These are phyloP conservation scores for Calonectria hawksworthii DNA, from an alignment of 2,329 filamentous ascomycete genomes.

Conservation along the genomic window DNA sequence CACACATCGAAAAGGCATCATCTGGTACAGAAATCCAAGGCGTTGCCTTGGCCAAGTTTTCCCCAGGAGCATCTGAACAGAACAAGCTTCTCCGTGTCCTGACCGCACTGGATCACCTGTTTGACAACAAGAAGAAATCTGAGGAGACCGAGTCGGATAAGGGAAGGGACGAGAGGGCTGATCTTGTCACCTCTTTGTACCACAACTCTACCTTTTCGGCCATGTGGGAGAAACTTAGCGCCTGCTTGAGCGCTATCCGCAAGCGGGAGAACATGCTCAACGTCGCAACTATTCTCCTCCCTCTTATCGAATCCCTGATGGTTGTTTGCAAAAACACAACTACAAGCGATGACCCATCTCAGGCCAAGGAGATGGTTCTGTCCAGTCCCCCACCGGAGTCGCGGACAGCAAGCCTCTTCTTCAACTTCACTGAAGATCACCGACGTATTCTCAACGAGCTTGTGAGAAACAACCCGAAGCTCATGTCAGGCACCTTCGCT, in stretches of 20 bases:
- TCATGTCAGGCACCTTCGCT: conserved; percentile 98
- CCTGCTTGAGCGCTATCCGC: conserved; percentile 88
- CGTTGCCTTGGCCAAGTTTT: conserved; percentile 94
- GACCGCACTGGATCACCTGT: conserved; percentile 95
- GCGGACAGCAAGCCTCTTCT: conserved; percentile 91
- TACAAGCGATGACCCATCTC: conserved; percentile 74
- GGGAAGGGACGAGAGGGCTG: conserved; percentile 77
- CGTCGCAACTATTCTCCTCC: conserved; percentile 94
- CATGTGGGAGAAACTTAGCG: conserved; percentile 93
- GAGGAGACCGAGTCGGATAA: conserved; percentile 64
- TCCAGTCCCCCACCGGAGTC: conserved; percentile 83
- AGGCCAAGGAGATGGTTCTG: conserved; percentile 77
- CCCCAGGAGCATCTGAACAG: conserved; percentile 94
- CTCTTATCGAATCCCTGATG: conserved; percentile 97
- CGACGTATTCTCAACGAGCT: conserved; percentile 98
- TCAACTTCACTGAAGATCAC: conserved; percentile 97
- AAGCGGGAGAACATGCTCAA: conserved; percentile 96
- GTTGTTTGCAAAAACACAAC: conserved; percentile 99
- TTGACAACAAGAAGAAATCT: conserved; percentile 83
- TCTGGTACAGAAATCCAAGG: conserved; percentile 96
- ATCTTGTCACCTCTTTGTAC: conserved; percentile 89
- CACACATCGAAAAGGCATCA: conserved; percentile 87
- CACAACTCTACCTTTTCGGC: conserved; percentile 91
- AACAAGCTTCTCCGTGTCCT: conserved; percentile 94
- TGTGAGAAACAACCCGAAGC: conserved; percentile 94